Conservation (phyloP, 1,284 basidiomycete species). For the Austroboletus niveus region DNA sequence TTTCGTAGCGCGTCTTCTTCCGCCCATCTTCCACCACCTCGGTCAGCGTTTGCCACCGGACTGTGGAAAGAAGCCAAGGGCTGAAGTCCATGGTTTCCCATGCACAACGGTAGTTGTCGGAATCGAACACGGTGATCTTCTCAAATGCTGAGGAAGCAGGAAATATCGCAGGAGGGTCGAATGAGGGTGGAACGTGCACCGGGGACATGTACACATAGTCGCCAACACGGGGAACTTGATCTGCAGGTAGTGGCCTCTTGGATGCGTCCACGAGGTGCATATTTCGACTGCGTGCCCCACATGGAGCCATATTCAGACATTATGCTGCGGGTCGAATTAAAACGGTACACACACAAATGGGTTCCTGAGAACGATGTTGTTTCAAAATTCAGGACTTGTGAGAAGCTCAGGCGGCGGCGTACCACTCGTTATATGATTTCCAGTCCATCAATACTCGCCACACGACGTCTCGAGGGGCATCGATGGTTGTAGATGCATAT, state of each 20-base stretch:
- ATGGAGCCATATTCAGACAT: not conserved
- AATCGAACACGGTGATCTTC: conserved; percentile 48
- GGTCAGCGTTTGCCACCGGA: conserved; percentile 65
- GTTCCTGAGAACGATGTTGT: conserved; percentile 47
- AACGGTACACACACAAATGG: conserved; percentile 53
- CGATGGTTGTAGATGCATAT: conserved; percentile 29
- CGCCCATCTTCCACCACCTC: conserved; percentile 41
- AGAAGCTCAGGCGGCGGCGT: not conserved
- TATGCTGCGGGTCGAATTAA: not conserved
- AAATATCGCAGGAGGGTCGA: conserved; percentile 37
- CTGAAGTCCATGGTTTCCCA: conserved; percentile 51
- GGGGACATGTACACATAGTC: conserved; percentile 45
- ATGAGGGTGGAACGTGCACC: conserved; percentile 59
- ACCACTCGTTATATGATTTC: conserved; percentile 34
- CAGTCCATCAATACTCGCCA: conserved; percentile 38
- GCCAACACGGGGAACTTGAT: conserved; percentile 49
- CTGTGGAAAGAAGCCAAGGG: conserved; percentile 47
- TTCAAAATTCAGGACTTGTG: not conserved
- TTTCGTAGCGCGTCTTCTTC: conserved; percentile 59
- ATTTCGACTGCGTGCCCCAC: conserved; percentile 42
- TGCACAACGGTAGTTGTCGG: conserved; percentile 50
- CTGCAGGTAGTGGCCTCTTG: conserved; percentile 36
- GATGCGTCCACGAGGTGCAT: conserved; percentile 49
- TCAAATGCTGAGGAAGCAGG: conserved; percentile 39
- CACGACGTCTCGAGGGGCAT: conserved; percentile 34